Conservation (phyloP, 2,329 filamentous ascomycete species). For the Alternaria arborescens region DNA sequence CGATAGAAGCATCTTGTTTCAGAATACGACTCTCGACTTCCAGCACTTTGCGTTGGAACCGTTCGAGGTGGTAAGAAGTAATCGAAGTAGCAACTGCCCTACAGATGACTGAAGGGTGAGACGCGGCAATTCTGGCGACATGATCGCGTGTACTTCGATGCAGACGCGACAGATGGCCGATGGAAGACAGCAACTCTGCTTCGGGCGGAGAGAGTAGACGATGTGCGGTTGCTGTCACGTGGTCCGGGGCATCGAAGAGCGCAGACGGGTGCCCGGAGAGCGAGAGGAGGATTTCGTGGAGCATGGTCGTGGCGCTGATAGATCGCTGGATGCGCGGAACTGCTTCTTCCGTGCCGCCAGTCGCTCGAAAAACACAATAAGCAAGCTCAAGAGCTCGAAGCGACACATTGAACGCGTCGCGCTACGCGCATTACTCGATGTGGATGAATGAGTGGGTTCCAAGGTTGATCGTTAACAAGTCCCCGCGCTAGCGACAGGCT, state of each 20-base stretch:
- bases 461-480: constrained; percentile 18
- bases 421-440: constrained; percentile 23
- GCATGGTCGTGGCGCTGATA: constrained; percentile 67
- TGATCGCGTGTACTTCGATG: constrained; percentile 76
- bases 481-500: constrained; percentile 13
- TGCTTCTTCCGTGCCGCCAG: constrained; percentile 24
- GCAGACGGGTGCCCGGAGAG: constrained; percentile 93
- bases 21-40: constrained; percentile 84
- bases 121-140: constrained; percentile 71
- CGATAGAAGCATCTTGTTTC: constrained; percentile 76
- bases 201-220: constrained; percentile 77
- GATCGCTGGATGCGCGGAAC: constrained; percentile 16
- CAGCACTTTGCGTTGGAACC: constrained; percentile 84
- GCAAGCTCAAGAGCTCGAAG: constrained; percentile 48
- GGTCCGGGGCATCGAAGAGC: constrained; percentile 69
- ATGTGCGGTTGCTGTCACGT: constrained; percentile 51
- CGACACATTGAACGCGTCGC: constrained; percentile 47
- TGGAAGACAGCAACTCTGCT: constrained; percentile 78
- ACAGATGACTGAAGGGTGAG: constrained; percentile 83
- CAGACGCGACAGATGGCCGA: constrained; percentile 79
- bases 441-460: constrained; percentile 21
- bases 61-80: constrained; percentile 74
- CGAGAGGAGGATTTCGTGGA: constrained; percentile 97
- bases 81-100: constrained; percentile 86
- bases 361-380: constrained; percentile 42